phyloP scores from a whole-genome alignment of 1,284 basidiomycete genomes.

The Uromyces viciae-fabae region DNA sequence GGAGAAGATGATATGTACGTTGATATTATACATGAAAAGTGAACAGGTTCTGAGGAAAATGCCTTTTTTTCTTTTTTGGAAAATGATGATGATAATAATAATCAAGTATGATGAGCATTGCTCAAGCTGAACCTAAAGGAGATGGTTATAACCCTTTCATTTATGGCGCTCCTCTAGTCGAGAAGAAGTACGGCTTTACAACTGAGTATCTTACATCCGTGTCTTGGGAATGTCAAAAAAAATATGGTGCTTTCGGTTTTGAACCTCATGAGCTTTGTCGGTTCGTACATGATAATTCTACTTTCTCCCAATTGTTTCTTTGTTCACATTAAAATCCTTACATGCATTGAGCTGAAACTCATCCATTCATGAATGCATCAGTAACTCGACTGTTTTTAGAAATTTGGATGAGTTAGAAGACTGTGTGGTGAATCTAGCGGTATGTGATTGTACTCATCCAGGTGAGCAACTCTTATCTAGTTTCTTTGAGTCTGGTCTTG shows the following conservation, averaged over 20 bases:
- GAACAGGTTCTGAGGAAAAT: neutral
- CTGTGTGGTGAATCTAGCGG: conserved; percentile 31
- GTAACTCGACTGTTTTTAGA: conserved; percentile 8
- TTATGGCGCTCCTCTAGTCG: conserved; percentile 3
- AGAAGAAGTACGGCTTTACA: conserved; percentile 25
- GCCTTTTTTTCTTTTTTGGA: neutral
- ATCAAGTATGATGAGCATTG: conserved; percentile 30
- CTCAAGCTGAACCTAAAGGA: neutral
- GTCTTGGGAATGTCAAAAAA: conserved; percentile 27
- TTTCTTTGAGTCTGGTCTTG: neutral
- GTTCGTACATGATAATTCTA: neutral
- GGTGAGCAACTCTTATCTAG: conserved; percentile 10
- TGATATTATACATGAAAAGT: neutral
- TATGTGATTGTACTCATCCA: conserved; percentile 33
- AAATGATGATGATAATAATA: neutral
- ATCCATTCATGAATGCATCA: neutral
- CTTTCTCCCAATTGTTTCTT: neutral
- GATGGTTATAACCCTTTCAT: neutral
- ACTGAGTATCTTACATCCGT: conserved; percentile 22
- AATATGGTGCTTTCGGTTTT: conserved; percentile 10
- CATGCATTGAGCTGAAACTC: neutral
- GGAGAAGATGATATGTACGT: conserved; percentile 22
- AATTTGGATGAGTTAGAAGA: conserved; percentile 16
- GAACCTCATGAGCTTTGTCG: conserved; percentile 8
- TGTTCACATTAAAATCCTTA: neutral